Conservation (phyloP, 2,329 filamentous ascomycete genomes). For the Cercospora janseana region DNA sequence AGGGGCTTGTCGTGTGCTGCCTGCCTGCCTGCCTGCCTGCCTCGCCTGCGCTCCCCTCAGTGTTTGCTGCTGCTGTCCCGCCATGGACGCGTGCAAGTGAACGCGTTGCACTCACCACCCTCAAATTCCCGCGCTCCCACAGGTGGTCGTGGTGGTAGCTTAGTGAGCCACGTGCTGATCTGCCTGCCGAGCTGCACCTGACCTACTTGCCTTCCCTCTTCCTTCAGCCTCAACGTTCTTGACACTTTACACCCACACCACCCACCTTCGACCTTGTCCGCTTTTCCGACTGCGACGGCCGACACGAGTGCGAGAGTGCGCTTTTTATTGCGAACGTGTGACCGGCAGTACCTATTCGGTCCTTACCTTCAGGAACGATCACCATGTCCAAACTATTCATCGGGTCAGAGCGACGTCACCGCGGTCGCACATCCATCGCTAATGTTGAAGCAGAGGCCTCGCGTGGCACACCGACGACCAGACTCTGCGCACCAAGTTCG, state of each 20-base stretch:
- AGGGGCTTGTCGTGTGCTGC: not conserved
- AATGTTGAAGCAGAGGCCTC: conserved; percentile 67
- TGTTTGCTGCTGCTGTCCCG: too few relatives aligned
- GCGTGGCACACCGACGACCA: conserved; percentile 96
- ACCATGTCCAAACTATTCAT: conserved; percentile 92
- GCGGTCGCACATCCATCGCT: conserved; percentile 7
- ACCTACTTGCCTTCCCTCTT: not conserved
- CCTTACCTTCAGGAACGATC: conserved; percentile 33
- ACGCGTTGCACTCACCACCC: too few relatives aligned
- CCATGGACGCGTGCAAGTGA: too few relatives aligned
- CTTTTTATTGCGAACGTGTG: too few relatives aligned
- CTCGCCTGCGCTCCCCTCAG: not conserved
- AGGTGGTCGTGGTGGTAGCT: too few relatives aligned
- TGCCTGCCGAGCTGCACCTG: too few relatives aligned
- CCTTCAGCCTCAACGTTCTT: conserved; percentile 3
- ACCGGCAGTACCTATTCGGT: conserved; percentile 29
- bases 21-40: not conserved
- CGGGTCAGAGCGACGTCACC: conserved; percentile 60
- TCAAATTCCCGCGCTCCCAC: too few relatives aligned
- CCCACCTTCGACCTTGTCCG: not conserved
- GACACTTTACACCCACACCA: conserved; percentile 11
- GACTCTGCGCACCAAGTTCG: conserved; percentile 84
- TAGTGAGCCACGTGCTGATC: not conserved
- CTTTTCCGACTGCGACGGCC: conserved; percentile 8
- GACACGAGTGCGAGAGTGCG: conserved; percentile 12